These are phyloP conservation scores for Herpetomonas tarakana DNA, from an alignment of 208 protist genomes.

Conservation along the genomic window DNA sequence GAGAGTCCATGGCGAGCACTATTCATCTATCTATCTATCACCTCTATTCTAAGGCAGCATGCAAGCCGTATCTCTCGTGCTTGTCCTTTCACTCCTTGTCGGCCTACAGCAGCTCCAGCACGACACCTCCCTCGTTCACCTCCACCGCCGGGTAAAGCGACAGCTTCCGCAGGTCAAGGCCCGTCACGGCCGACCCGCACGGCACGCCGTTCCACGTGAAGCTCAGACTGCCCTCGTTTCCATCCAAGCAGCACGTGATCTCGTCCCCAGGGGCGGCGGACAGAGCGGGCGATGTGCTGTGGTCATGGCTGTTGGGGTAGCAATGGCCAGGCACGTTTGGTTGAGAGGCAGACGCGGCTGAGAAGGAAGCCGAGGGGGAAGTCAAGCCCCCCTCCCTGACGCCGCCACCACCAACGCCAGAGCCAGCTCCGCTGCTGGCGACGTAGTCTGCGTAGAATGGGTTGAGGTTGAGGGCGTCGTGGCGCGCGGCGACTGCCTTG, in stretches of 20 bases:
- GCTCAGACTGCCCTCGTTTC: constrained; percentile 20
- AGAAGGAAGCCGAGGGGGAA: background rate
- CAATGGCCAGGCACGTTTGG: background rate
- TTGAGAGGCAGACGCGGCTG: background rate
- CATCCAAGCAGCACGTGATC: constrained; percentile 30
- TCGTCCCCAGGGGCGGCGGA: constrained; percentile 25
- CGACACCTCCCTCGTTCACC: constrained; percentile 34
- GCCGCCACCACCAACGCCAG: background rate
- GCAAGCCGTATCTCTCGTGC: background rate
- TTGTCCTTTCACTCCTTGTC: background rate
- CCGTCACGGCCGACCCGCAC: constrained; percentile 42
- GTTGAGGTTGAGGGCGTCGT: background rate
- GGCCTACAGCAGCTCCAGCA: constrained; percentile 41
- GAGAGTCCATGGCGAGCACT: background rate
- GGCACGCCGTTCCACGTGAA: constrained; percentile 40
- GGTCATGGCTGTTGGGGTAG: background rate
- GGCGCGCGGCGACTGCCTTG: background rate
- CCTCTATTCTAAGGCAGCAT: too few species aligned
- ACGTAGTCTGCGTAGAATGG: background rate
- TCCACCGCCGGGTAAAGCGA: constrained; percentile 59
- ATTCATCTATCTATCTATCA: too few species aligned
- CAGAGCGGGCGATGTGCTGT: background rate
- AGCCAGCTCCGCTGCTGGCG: background rate
- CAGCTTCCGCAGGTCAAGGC: constrained; percentile 15
- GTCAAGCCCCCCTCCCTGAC: background rate